A percentile compares a stretch with the other conserved stretches of the same genome.
Conservation (phyloP, 169 alveolate genomes). For the Plasmodium fragile region DNA sequence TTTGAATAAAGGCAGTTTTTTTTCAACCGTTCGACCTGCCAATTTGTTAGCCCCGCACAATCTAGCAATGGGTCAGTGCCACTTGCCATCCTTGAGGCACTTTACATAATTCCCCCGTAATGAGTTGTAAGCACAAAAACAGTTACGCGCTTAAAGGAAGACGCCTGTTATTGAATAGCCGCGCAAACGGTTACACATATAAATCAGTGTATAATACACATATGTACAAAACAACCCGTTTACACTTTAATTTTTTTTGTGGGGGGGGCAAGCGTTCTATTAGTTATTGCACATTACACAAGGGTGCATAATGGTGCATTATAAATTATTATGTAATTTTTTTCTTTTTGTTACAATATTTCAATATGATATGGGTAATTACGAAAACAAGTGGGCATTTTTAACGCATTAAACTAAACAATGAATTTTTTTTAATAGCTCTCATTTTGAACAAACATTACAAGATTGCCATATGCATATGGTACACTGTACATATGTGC, state of each 20-base stretch:
- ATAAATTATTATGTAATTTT: neutral
- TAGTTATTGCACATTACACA: neutral
- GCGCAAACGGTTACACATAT: neutral
- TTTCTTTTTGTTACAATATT: conserved; percentile 1
- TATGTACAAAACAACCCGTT: neutral
- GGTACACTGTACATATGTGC: neutral
- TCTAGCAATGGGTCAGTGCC: neutral
- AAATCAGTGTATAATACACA: neutral
- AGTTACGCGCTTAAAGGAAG: neutral
- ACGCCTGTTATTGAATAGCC: neutral
- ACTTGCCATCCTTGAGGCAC: neutral
- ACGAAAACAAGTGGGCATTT: neutral
- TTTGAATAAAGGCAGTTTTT: conserved; percentile 4
- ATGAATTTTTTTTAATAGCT: neutral
- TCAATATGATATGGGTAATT: neutral
- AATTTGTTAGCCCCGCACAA: neutral
- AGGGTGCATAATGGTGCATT: conserved; percentile 67
- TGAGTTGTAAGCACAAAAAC: neutral
- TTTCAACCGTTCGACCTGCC: neutral
- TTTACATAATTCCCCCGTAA: neutral
- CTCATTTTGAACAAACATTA: neutral
- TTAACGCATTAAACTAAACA: neutral
- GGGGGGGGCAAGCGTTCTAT: neutral
- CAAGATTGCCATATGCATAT: neutral
- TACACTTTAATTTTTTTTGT: conserved; percentile 4